Evolutionary conservation across 1,139 yeast genomes (phyloP).

Genomic region (Scheffersomyces parashehatae): DNA sequence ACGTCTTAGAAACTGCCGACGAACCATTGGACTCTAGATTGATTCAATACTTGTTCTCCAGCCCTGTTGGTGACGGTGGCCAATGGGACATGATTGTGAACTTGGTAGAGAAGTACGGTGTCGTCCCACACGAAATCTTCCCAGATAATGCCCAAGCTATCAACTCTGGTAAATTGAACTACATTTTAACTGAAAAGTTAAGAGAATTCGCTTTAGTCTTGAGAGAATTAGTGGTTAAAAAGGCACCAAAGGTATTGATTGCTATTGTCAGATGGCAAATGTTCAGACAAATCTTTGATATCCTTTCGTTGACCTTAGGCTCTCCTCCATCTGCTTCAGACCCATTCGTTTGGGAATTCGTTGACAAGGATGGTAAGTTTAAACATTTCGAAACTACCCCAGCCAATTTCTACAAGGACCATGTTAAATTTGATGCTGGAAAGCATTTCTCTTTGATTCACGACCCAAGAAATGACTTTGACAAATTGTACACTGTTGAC

Average conservation of each 20-base stretch:
- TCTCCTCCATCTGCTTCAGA: slow-evolving; percentile 75
- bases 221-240: slow-evolving; percentile 45
- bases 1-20: slow-evolving; percentile 64
- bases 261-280: slow-evolving; percentile 42
- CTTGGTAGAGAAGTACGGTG: slow-evolving; percentile 72
- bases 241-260: slow-evolving; percentile 20
- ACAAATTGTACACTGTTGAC: slow-evolving; percentile 65
- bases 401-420: slow-evolving; percentile 55
- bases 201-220: slow-evolving; percentile 74
- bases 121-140: slow-evolving; percentile 69
- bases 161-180: slow-evolving; percentile 56
- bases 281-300: slow-evolving; percentile 62
- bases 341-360: slow-evolving; percentile 69
- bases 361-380: slow-evolving; percentile 69
- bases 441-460: slow-evolving; percentile 67
- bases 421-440: slow-evolving; percentile 52
- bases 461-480: slow-evolving; percentile 75
- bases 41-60: slow-evolving; percentile 58
- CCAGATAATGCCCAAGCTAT: slow-evolving; percentile 74
- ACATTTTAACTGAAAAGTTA: slow-evolving; percentile 62
- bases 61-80: slow-evolving; percentile 80
- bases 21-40: slow-evolving; percentile 69
- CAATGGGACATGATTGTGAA: slow-evolving; percentile 83
- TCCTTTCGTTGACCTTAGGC: slow-evolving; percentile 68
- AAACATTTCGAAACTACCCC: slow-evolving; percentile 60